These are phyloP conservation scores for Phytophthora macrochlamydospora DNA, from an alignment of 352 stramenopile species.

Conservation along the genomic window DNA sequence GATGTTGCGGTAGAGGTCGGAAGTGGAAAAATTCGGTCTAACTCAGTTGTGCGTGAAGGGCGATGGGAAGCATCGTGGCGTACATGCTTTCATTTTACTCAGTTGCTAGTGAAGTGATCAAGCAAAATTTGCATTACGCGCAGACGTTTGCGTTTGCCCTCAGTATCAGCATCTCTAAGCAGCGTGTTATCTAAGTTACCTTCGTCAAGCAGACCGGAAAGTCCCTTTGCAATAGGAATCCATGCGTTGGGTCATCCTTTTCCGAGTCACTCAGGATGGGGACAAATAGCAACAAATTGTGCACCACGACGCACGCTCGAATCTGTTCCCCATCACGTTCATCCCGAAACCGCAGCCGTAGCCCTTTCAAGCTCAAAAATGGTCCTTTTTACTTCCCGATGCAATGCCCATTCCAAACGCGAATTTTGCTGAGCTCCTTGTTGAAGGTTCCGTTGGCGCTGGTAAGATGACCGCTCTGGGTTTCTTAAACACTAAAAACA, in stretches of 20 bases:
- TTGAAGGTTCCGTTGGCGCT: constrained; percentile 3
- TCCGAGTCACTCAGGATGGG: neutral
- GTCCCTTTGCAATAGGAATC: constrained; percentile 4
- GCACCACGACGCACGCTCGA: constrained; percentile 5
- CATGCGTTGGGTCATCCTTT: constrained; percentile 3
- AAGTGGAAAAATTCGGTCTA: no score
- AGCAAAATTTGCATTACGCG: constrained; percentile 6
- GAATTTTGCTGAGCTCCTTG: constrained; percentile 12
- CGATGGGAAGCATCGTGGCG: no score
- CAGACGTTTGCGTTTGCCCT: constrained; percentile 10
- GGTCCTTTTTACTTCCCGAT: constrained; percentile 8
- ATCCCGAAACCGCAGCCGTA: constrained; percentile 8
- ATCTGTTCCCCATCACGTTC: constrained; percentile 9
- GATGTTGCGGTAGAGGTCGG: no score
- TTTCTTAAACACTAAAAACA: constrained; percentile 7
- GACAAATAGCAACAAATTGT: constrained; percentile 11
- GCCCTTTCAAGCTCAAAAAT: constrained; percentile 12
- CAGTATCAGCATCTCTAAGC: constrained; percentile 7
- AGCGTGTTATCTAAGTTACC: neutral
- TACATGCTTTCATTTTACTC: neutral
- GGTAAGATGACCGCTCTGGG: constrained; percentile 1
- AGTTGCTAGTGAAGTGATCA: constrained; percentile 1
- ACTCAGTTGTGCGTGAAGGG: no score
- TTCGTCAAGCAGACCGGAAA: constrained; percentile 10
- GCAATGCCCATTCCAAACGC: neutral